Conservation (phyloP, 2,329 filamentous ascomycete genomes). For the Elsinoe necatrix region DNA sequence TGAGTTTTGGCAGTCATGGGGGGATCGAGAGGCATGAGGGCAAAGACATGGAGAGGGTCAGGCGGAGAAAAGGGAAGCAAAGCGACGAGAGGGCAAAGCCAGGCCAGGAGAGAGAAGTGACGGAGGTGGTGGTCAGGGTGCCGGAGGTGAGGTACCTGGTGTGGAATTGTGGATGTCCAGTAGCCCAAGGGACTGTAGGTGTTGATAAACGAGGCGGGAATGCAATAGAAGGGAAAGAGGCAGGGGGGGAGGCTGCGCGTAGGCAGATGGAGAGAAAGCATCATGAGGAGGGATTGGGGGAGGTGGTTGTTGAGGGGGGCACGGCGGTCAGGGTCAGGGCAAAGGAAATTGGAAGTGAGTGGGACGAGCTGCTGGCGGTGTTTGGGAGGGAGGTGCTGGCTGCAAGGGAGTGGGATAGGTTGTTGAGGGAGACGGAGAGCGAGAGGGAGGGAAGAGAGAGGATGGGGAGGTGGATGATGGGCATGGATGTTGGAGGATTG, state of each 20-base stretch:
- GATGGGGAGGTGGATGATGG: background rate
- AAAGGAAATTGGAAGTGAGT: background rate
- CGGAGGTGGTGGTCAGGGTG: background rate
- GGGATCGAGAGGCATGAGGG: too few relatives aligned
- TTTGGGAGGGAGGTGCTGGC: background rate
- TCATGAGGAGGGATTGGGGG: background rate
- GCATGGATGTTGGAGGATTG: too few relatives aligned
- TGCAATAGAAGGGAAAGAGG: too few relatives aligned
- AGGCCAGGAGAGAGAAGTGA: too few relatives aligned
- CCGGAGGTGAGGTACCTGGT: background rate
- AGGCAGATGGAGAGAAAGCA: background rate
- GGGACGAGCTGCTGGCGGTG: background rate
- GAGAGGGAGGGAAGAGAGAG: background rate
- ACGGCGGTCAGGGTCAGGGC: background rate
- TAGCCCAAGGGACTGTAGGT: background rate
- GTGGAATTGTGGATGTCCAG: background rate
- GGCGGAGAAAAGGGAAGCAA: too few relatives aligned
- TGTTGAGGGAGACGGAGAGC: background rate
- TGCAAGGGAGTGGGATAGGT: background rate
- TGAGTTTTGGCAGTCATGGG: too few relatives aligned
- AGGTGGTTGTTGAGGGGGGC: background rate
- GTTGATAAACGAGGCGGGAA: too few relatives aligned
- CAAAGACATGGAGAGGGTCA: too few relatives aligned
- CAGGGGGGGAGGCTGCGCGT: too few relatives aligned
- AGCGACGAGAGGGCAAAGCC: too few relatives aligned